Base-by-base conservation (phyloP, 2,329 filamentous ascomycete genomes). In the Penicillium vulpinum region DNA sequence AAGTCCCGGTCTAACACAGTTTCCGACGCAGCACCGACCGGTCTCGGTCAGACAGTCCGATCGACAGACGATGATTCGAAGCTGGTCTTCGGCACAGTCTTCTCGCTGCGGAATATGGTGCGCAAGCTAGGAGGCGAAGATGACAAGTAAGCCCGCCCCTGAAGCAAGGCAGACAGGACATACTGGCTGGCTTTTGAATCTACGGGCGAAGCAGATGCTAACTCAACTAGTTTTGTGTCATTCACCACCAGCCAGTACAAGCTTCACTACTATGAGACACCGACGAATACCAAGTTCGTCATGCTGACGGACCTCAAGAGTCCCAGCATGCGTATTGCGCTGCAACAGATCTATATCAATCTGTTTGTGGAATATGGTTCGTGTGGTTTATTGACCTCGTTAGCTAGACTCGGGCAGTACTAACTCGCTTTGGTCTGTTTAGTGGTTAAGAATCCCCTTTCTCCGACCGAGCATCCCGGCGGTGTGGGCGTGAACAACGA, bases 271-370 rank as follows among this genome's bases (percentile, higher is more conserved):
- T 99, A 97, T 82, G 94, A 99, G 81, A 97, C 94, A 13, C 92
- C 92, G 1, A 94, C 92, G 51, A 95, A 91, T 74, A 87, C 96
- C 76, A 95, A 96, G 72, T 95, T 97, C 72, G 92, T 97, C 71
- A 91, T 99, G 88, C 82, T 97, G 71, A 97, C 94, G 24, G 94
- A 97, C 77, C 90, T 90, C 36, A 89, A 86, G 64, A 90, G 91
- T 56, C 85, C 89, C 64, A 97, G 92, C 76, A 93, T 99, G 86
- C 86, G 92, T 43, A 91, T 95, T 67, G 93, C 96, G 22, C 78
- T 99, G 69, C 92, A 99, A 73, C 94, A 99, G 82, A 97, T 99
- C 61, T 99, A 97, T 75, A 95, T 97, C 57, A 97, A 96, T 73
- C 84, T 97, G 24, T 99, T 94, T 79, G 93, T 99, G 18, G 94